Evolutionary conservation across 352 stramenopile species (phyloP).

Genomic region (Pythium vanterpoolii): DNA sequence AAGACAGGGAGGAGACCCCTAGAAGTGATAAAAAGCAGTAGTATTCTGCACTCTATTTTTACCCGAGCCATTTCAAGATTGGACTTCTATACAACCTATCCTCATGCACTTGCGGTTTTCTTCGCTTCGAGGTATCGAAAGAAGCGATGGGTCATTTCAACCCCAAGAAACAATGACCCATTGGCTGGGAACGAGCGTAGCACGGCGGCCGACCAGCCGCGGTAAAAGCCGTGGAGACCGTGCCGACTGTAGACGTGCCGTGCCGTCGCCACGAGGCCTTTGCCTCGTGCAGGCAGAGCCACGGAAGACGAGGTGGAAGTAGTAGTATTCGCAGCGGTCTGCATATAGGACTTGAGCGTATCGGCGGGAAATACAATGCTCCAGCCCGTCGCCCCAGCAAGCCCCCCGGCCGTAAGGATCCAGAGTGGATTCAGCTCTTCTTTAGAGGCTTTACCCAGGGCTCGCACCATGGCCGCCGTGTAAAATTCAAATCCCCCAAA

Average conservation of each 20-base stretch:
- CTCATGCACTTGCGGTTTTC: too few species aligned
- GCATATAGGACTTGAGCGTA: conserved; percentile 83
- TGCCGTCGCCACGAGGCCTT: conserved; percentile 40
- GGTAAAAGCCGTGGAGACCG: conserved; percentile 81
- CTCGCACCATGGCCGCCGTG: conserved; percentile 45
- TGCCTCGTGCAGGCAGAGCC: conserved; percentile 14
- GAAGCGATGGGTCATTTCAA: conserved; percentile 83
- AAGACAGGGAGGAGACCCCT: neutral
- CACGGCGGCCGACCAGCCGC: conserved; percentile 81
- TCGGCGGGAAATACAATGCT: conserved; percentile 85
- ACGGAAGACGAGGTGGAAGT: neutral
- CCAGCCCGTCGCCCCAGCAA: conserved; percentile 79
- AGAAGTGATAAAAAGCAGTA: neutral
- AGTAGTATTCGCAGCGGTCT: conserved; percentile 34
- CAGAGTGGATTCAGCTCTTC: conserved; percentile 66
- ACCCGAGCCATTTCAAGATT: neutral
- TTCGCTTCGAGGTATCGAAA: conserved; percentile 57
- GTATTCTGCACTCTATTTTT: conserved; percentile 1
- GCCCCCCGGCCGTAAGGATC: conserved; percentile 74
- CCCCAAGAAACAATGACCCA: conserved; percentile 86
- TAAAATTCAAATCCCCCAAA: conserved; percentile 83
- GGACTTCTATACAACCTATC: neutral
- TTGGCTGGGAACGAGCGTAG: conserved; percentile 87
- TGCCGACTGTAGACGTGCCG: conserved; percentile 59
- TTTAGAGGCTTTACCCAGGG: conserved; percentile 58